A percentile compares a stretch with the other conserved stretches of the same genome.
These are phyloP conservation scores for Hirschfeldia incana DNA, from an alignment of 345 rosid genomes.

Conservation along the genomic window DNA sequence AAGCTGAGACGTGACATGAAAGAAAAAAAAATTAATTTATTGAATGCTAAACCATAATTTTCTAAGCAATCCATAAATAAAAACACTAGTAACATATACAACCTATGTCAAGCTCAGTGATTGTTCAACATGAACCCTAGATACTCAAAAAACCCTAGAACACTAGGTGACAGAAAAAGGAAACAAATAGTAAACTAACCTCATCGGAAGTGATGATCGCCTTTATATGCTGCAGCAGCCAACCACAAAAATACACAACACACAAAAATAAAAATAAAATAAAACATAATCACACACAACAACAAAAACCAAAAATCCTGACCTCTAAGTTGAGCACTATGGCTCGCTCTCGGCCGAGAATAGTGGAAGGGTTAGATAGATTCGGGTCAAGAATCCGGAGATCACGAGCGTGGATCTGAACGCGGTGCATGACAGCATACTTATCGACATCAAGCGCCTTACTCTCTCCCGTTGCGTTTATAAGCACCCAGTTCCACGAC, in stretches of 20 bases:
- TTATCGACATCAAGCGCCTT: conserved; percentile 71
- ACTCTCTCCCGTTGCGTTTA: conserved; percentile 57
- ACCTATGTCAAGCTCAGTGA: neutral
- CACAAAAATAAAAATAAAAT: neutral
- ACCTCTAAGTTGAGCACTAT: conserved; percentile 97
- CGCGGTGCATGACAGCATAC: conserved; percentile 89
- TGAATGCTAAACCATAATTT: conserved; percentile 1
- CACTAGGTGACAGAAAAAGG: neutral
- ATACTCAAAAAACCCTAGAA: conserved; percentile 1
- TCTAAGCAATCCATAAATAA: neutral
- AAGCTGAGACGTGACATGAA: neutral
- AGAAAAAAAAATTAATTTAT: neutral
- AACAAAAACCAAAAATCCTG: neutral
- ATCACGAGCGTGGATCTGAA: conserved; percentile 97
- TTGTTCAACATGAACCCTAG: neutral
- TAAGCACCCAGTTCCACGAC: conserved; percentile 66
- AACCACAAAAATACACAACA: neutral
- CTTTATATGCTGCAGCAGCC: conserved; percentile 74
- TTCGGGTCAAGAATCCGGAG: conserved; percentile 92
- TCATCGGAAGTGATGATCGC: conserved; percentile 94
- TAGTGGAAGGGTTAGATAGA: conserved; percentile 88
- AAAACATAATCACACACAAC: neutral
- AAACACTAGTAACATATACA: neutral
- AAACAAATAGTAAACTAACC: conserved; percentile 51
- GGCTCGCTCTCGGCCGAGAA: conserved; percentile 91